Evolutionary conservation across 2,329 filamentous ascomycete genomes (phyloP).

Genomic region (Cercospora sp.): DNA sequence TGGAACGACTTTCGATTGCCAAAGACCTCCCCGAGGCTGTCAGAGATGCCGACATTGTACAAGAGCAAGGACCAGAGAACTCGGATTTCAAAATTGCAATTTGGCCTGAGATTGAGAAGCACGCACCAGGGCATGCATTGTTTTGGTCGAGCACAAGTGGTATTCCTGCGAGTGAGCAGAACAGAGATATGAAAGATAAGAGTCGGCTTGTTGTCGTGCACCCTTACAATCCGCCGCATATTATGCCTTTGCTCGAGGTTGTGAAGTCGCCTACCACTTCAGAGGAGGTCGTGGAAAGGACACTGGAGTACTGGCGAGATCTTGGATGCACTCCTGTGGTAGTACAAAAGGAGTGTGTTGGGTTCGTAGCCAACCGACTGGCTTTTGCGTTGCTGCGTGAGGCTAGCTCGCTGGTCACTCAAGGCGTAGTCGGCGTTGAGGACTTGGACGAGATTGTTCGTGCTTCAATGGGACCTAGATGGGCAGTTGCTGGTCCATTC

Average conservation of each 20-base stretch:
- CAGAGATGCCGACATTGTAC: constrained; percentile 53
- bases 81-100: constrained; percentile 53
- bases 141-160: constrained; percentile 62
- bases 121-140: constrained; percentile 49
- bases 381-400: constrained; percentile 60
- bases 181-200: constrained; percentile 45
- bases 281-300: constrained; percentile 42
- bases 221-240: constrained; percentile 63
- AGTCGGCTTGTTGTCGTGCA: constrained; percentile 58
- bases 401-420: constrained; percentile 55
- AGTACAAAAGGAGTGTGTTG: constrained; percentile 54
- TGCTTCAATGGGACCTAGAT: constrained; percentile 55
- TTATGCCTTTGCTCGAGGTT: neutral
- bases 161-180: constrained; percentile 56
- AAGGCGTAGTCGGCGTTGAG: constrained; percentile 54
- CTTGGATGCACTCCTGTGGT: constrained; percentile 51
- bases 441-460: constrained; percentile 58
- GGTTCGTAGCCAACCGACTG: constrained; percentile 61
- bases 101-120: constrained; percentile 54
- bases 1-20: constrained; percentile 42
- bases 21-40: constrained; percentile 48
- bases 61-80: constrained; percentile 62
- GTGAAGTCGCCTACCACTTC: constrained; percentile 37
- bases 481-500: constrained; percentile 59
- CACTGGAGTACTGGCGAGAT: constrained; percentile 50